Evolutionary conservation across 2,329 filamentous ascomycete genomes (phyloP).

Genomic region (Penicillium nordicum): DNA sequence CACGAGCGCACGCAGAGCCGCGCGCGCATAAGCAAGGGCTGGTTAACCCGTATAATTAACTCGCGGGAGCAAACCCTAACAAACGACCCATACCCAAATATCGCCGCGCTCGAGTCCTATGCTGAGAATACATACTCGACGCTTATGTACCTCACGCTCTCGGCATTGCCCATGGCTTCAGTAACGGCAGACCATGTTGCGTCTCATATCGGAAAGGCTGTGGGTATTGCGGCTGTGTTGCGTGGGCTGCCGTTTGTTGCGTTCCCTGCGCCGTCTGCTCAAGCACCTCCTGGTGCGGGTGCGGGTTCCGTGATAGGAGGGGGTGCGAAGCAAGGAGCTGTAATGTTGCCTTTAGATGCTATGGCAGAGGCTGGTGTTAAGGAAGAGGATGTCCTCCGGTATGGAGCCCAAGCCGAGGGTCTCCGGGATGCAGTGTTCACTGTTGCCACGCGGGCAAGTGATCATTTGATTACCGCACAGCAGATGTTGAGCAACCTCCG

Average conservation of each 20-base stretch:
- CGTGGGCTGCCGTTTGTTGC: constrained; percentile 85
- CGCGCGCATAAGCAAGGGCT: constrained; percentile 61
- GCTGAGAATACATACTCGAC: constrained; percentile 94
- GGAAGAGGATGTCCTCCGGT: constrained; percentile 85
- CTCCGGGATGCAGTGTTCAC: constrained; percentile 86
- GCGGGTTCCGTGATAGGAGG: constrained; percentile 33
- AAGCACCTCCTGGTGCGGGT: constrained; percentile 51
- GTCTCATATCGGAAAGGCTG: constrained; percentile 91
- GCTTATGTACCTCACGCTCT: constrained; percentile 81
- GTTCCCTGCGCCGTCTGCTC: constrained; percentile 62
- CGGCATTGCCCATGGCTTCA: constrained; percentile 72
- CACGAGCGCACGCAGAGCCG: constrained; percentile 45
- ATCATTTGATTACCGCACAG: constrained; percentile 88
- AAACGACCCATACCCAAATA: constrained; percentile 72
- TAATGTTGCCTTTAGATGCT: constrained; percentile 81
- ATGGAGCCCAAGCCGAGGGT: constrained; percentile 72
- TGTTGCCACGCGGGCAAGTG: constrained; percentile 89
- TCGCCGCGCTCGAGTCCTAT: constrained; percentile 77
- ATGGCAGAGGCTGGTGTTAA: constrained; percentile 78
- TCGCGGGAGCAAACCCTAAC: constrained; percentile 79
- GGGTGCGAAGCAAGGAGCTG: constrained; percentile 55
- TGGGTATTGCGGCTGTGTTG: constrained; percentile 81
- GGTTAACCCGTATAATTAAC: constrained; percentile 72
- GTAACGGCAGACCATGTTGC: constrained; percentile 88
- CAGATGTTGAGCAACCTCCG: constrained; percentile 84